Conservation (phyloP, 108 stramenopile genomes). For the Fistulifera pelliculosa region DNA sequence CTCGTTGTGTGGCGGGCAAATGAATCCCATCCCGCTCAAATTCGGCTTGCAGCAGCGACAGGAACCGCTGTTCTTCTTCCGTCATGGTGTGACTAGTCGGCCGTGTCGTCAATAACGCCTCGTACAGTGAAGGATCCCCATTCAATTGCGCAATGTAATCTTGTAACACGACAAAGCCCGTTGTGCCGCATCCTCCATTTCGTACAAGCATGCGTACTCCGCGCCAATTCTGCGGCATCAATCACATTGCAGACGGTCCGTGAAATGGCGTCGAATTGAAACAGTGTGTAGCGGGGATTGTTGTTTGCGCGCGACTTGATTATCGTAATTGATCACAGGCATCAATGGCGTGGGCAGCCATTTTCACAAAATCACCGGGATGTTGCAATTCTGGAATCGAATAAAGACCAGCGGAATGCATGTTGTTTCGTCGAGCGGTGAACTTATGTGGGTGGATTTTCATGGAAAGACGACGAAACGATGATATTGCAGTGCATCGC, state of each 20-base stretch:
- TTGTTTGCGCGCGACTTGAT: slow-evolving; percentile 17
- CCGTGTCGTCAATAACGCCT: slow-evolving; percentile 21
- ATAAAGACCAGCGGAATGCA: slow-evolving; percentile 71
- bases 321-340: slow-evolving; percentile 52
- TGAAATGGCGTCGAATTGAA: slow-evolving; percentile 77
- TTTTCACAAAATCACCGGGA: slow-evolving; percentile 52
- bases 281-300: slow-evolving; percentile 48
- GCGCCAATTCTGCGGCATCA: slow-evolving; percentile 91
- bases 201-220: slow-evolving; percentile 69
- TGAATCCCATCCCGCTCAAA: slow-evolving; percentile 94
- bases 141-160: slow-evolving; percentile 86
- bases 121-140: slow-evolving; percentile 67
- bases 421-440: too few species aligned
- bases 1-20: slow-evolving; percentile 55
- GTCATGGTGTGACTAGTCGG: slow-evolving; percentile 16
- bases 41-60: slow-evolving; percentile 57
- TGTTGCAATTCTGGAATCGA: slow-evolving; percentile 43
- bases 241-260: slow-evolving; percentile 89
- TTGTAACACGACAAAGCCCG: slow-evolving; percentile 65
- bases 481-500: too few species aligned
- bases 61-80: slow-evolving; percentile 73
- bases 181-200: slow-evolving; percentile 61
- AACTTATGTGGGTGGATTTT: too few species aligned
- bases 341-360: slow-evolving; percentile 48
- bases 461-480: too few species aligned